These are phyloP conservation scores for Scytalidium lignicola DNA, from an alignment of 2,329 filamentous ascomycete species.

Conservation along the genomic window DNA sequence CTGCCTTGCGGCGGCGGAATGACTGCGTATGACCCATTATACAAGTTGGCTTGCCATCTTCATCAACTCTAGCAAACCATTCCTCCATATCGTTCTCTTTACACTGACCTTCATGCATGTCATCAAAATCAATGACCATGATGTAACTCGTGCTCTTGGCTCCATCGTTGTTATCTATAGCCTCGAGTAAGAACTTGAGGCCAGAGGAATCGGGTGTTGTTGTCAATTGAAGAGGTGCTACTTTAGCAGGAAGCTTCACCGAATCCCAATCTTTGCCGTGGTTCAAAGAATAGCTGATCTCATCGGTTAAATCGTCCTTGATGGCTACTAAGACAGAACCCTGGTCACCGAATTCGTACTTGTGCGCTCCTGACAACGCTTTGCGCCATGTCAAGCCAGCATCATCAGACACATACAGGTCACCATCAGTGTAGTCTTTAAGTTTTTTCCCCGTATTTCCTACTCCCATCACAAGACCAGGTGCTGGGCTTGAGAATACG, in stretches of 20 bases:
- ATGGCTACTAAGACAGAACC: conserved; percentile 85
- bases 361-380: conserved; percentile 74
- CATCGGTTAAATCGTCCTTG: conserved; percentile 59
- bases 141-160: conserved; percentile 53
- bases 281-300: conserved; percentile 74
- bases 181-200: conserved; percentile 81
- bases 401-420: conserved; percentile 85
- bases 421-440: conserved; percentile 64
- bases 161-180: conserved; percentile 35
- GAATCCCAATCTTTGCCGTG: conserved; percentile 81
- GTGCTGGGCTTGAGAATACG: conserved; percentile 89
- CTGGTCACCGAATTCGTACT: conserved; percentile 94
- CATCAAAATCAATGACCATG: conserved; percentile 78
- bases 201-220: conserved; percentile 92
- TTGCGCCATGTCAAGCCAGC: conserved; percentile 81
- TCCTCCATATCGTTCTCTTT: conserved; percentile 76
- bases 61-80: conserved; percentile 80
- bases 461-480: conserved; percentile 88
- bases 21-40: conserved; percentile 95
- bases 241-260: conserved; percentile 63
- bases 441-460: conserved; percentile 82
- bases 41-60: conserved; percentile 76
- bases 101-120: conserved; percentile 76
- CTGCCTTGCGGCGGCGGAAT: conserved; percentile 78
- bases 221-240: conserved; percentile 70